Evolutionary conservation across 2,329 filamentous ascomycete species (phyloP).

Genomic region (Phaeophleospora eucalypticola): DNA sequence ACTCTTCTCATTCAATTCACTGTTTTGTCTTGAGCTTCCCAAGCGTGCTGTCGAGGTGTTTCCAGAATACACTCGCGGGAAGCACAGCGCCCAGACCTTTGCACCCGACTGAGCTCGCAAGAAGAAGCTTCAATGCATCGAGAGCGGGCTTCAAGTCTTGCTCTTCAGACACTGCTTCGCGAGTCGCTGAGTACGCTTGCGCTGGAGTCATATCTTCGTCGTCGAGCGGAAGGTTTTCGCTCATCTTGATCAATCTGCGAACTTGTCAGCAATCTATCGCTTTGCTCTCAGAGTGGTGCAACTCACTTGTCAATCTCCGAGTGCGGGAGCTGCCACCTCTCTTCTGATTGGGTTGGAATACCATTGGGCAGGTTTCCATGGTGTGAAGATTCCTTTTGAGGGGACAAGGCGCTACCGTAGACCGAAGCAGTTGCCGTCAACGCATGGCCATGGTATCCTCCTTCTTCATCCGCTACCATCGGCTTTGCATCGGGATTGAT

Average conservation of each 20-base stretch:
- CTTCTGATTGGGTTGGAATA: too few relatives aligned
- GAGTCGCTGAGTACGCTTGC: constrained; percentile 21
- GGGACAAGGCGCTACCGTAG: constrained; percentile 16
- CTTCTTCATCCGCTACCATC: constrained; percentile 1
- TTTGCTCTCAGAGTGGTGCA: not conserved
- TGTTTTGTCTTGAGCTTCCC: constrained; percentile 3
- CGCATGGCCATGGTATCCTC: constrained; percentile 15
- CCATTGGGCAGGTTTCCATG: too few relatives aligned
- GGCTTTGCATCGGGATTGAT: constrained; percentile 15
- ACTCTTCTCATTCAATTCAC: too few relatives aligned
- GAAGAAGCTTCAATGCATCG: constrained; percentile 16
- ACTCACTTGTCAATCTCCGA: constrained; percentile 26
- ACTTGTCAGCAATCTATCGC: not conserved
- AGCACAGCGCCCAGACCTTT: constrained; percentile 22
- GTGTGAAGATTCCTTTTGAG: too few relatives aligned
- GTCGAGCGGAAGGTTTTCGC: constrained; percentile 18
- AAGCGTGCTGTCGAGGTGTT: constrained; percentile 12
- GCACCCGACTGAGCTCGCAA: constrained; percentile 15
- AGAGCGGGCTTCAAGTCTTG: constrained; percentile 15
- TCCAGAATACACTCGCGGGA: constrained; percentile 10
- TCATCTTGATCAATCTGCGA: constrained; percentile 20
- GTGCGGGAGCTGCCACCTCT: constrained; percentile 23
- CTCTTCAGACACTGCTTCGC: constrained; percentile 9
- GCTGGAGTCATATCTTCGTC: constrained; percentile 24
- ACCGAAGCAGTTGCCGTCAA: constrained; percentile 18